Evolutionary conservation across 352 stramenopile species (phyloP).

Genomic region (Globisporangium acanthophoron): DNA sequence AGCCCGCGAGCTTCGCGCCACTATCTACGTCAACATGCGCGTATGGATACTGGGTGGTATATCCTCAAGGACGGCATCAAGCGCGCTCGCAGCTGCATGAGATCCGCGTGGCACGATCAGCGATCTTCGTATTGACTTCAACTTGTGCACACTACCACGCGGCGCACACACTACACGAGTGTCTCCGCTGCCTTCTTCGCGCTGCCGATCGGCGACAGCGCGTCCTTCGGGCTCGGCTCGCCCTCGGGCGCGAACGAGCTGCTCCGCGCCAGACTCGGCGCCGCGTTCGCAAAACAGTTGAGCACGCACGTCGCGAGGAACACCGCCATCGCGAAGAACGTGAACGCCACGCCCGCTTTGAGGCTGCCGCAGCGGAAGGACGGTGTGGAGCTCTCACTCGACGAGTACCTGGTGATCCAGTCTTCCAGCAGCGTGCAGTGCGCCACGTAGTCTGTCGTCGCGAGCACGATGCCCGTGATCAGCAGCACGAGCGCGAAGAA

Average conservation of each 20-base stretch:
- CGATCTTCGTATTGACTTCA: too few species aligned
- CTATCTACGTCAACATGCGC: too few species aligned
- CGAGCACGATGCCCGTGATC: constrained; percentile 49
- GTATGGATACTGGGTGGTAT: too few species aligned
- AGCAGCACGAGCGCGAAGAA: constrained; percentile 35
- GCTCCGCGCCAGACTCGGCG: neutral
- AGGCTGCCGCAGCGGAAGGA: constrained; percentile 44
- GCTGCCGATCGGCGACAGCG: constrained; percentile 25
- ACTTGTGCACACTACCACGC: too few species aligned
- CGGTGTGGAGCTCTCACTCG: neutral
- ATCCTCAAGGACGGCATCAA: too few species aligned
- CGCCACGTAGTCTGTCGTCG: constrained; percentile 37
- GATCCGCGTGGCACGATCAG: too few species aligned
- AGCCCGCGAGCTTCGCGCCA: too few species aligned
- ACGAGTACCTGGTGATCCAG: neutral
- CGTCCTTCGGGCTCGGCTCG: constrained; percentile 14
- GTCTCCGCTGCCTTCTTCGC: constrained; percentile 7
- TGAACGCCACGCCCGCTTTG: constrained; percentile 35
- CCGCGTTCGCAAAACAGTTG: constrained; percentile 20
- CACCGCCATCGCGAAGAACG: constrained; percentile 37
- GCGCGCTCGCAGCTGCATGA: too few species aligned
- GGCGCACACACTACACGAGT: constrained; percentile 11
- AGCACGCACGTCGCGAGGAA: constrained; percentile 26
- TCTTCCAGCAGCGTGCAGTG: constrained; percentile 32
- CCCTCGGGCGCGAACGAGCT: neutral